Conservation (phyloP, 768 basidiomycete species). For the Infundibulicybe gibba region DNA sequence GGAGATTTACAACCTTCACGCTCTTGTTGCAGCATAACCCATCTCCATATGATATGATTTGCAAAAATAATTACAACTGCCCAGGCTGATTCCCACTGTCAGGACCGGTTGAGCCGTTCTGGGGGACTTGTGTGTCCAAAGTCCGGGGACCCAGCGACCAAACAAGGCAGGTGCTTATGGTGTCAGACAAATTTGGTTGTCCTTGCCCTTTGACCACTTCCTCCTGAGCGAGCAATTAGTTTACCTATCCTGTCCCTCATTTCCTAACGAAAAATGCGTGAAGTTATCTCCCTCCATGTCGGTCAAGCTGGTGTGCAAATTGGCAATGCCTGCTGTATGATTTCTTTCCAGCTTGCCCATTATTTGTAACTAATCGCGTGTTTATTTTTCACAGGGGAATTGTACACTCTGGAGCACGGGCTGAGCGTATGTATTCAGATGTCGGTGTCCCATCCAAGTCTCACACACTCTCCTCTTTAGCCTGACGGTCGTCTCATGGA, state of each 20-base stretch:
- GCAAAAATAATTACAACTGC: too few relatives aligned
- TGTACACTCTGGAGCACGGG: conserved; percentile 98
- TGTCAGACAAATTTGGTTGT: conserved; percentile 20
- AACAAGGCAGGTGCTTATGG: conserved; percentile 16
- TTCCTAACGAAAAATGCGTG: conserved; percentile 61
- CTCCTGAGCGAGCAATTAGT: conserved; percentile 10
- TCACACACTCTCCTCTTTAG: conserved; percentile 34
- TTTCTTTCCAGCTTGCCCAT: conserved; percentile 15
- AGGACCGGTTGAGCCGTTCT: conserved; percentile 13
- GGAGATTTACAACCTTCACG: conserved; percentile 90
- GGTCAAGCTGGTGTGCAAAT: conserved; percentile 98
- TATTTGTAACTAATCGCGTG: conserved; percentile 30
- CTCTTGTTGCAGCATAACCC: conserved; percentile 69
- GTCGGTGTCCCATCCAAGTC: too few relatives aligned
- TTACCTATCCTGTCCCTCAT: conserved; percentile 12
- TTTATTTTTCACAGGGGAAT: conserved; percentile 75
- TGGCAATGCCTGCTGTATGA: conserved; percentile 98
- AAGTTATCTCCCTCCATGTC: conserved; percentile 98
- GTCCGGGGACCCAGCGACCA: conserved; percentile 15
- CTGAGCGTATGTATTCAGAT: conserved; percentile 68
- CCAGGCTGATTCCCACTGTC: too few relatives aligned
- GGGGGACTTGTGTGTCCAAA: conserved; percentile 19
- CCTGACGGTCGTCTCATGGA: conserved; percentile 91
- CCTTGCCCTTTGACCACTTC: conserved; percentile 30
- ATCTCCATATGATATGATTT: neutral